Percentiles rank a stretch among this genome's conserved stretches.
These are phyloP conservation scores for Sistotremastrum niveocremeum DNA, from an alignment of 768 basidiomycete species.

Conservation along the genomic window DNA sequence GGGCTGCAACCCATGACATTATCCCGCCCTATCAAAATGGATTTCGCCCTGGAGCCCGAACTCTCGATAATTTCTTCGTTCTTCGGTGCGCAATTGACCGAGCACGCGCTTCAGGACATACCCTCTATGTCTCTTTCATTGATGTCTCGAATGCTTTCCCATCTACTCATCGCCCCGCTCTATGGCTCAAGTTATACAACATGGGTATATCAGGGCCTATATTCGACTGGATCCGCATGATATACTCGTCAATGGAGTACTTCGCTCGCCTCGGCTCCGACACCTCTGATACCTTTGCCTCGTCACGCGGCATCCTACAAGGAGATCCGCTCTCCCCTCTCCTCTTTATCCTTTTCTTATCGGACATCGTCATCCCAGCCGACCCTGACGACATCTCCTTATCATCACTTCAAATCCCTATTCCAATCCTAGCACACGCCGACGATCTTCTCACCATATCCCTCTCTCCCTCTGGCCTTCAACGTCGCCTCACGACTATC, in stretches of 20 bases:
- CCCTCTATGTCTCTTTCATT: slow-evolving; percentile 12
- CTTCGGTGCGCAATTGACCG: slow-evolving; percentile 11
- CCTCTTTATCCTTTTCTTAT: slow-evolving; percentile 16
- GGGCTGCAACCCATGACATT: slow-evolving; percentile 1
- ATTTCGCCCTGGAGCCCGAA: slow-evolving; percentile 14
- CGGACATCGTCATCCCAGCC: slow-evolving; percentile 6
- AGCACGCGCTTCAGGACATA: slow-evolving; percentile 2
- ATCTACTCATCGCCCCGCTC: slow-evolving; percentile 16
- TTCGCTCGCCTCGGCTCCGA: neutral
- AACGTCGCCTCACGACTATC: slow-evolving; percentile 9
- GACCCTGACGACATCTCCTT: slow-evolving; percentile 11
- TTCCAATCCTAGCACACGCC: slow-evolving; percentile 15
- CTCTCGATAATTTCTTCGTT: slow-evolving; percentile 17
- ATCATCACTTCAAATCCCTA: too few species aligned
- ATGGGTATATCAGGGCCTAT: slow-evolving; percentile 9
- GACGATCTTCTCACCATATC: slow-evolving; percentile 15
- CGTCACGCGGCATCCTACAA: slow-evolving; percentile 14
- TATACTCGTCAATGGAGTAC: slow-evolving; percentile 4
- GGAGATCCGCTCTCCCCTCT: slow-evolving; percentile 16
- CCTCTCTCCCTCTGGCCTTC: slow-evolving; percentile 8
- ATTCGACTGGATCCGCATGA: slow-evolving; percentile 7
- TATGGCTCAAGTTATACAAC: slow-evolving; percentile 18
- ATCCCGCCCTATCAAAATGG: slow-evolving; percentile 21
- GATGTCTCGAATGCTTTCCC: slow-evolving; percentile 24
- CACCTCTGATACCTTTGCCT: slow-evolving; percentile 9